Conservation (phyloP, 805 yeast species). For the Hanseniaspora meyeri region DNA sequence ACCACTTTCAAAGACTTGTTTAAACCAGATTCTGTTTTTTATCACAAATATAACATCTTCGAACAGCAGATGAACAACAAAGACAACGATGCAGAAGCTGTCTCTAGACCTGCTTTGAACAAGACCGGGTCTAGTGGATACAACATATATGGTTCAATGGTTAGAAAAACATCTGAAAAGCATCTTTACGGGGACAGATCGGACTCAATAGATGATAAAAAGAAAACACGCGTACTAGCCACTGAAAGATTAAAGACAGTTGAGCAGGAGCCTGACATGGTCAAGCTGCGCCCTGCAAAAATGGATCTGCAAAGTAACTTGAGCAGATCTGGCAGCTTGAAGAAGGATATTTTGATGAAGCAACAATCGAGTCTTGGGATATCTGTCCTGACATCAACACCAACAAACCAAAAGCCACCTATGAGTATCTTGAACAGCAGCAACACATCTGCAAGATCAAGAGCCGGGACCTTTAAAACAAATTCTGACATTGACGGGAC, state of each 20-base stretch:
- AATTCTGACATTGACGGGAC: background rate
- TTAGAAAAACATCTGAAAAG: slow-evolving; percentile 14
- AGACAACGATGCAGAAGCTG: background rate
- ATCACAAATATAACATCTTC: too few relatives aligned
- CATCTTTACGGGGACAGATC: slow-evolving; percentile 8
- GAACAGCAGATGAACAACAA: background rate
- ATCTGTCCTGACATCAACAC: background rate
- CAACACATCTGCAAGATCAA: background rate
- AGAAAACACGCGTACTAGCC: background rate
- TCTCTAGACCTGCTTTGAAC: background rate
- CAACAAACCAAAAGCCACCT: slow-evolving; percentile 6
- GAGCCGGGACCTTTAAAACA: background rate
- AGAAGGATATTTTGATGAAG: background rate
- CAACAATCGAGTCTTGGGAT: background rate
- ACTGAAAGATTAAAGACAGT: background rate
- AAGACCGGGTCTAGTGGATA: slow-evolving; percentile 3
- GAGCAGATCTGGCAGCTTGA: background rate
- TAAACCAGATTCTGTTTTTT: too few relatives aligned
- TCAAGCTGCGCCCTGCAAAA: background rate
- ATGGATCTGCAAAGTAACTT: background rate
- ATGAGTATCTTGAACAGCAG: background rate
- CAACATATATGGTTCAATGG: slow-evolving; percentile 11
- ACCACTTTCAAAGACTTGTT: too few relatives aligned
- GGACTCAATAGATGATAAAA: background rate
- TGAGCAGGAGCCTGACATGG: background rate